Conservation (phyloP, 1,284 basidiomycete species). For the Xerocomus amazonicus region DNA sequence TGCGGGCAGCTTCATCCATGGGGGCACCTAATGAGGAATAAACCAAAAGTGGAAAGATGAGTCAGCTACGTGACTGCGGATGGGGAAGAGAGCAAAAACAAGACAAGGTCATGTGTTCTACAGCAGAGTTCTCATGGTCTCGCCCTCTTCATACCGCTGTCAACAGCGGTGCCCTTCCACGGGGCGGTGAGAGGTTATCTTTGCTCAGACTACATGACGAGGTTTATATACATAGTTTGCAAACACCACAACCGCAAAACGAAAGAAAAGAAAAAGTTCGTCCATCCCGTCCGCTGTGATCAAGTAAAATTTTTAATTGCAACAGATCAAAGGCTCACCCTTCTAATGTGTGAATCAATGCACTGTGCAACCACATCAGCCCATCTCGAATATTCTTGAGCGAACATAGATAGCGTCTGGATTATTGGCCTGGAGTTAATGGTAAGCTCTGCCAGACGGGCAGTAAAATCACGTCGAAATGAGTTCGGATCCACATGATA, state of each 20-base stretch:
- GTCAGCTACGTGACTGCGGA: slow-evolving; percentile 52
- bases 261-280: slow-evolving; percentile 22
- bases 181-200: slow-evolving; percentile 37
- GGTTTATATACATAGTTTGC: slow-evolving; percentile 37
- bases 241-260: slow-evolving; percentile 24
- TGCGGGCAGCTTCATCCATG: slow-evolving; percentile 87
- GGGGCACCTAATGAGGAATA: slow-evolving; percentile 65
- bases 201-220: slow-evolving; percentile 39
- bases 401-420: slow-evolving; percentile 90
- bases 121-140: slow-evolving; percentile 26
- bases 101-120: slow-evolving; percentile 22
- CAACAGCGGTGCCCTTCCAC: slow-evolving; percentile 31
- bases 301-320: slow-evolving; percentile 18
- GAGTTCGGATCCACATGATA: slow-evolving; percentile 66
- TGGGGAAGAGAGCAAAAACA: slow-evolving; percentile 23
- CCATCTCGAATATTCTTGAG: slow-evolving; percentile 81
- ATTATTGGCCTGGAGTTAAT: slow-evolving; percentile 98
- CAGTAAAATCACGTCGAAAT: slow-evolving; percentile 79
- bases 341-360: slow-evolving; percentile 82
- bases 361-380: slow-evolving; percentile 84
- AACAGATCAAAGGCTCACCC: slow-evolving; percentile 61
- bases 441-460: slow-evolving; percentile 79
- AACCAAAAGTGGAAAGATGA: slow-evolving; percentile 44
- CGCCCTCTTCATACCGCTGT: slow-evolving; percentile 34
- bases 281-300: slow-evolving; percentile 28